A percentile compares a stretch with the other conserved stretches of the same genome.
Conservation (phyloP, 371 early-diverging fungal genomes). For the Dentiscutata heterogama region DNA sequence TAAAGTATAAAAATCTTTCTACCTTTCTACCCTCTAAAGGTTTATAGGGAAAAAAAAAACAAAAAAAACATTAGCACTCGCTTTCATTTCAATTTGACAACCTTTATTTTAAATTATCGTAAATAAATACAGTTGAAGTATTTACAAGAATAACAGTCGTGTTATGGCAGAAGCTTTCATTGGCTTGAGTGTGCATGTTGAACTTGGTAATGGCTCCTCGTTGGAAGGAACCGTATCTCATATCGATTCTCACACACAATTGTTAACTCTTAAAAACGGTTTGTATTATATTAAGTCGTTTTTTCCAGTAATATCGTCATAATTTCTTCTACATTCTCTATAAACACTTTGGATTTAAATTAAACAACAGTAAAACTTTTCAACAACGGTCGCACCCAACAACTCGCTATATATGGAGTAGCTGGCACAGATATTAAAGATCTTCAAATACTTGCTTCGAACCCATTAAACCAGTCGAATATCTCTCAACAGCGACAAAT, state of each 20-base stretch:
- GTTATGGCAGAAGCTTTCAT: slow-evolving; percentile 44
- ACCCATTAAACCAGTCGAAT: neutral
- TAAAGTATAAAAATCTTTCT: too few species aligned
- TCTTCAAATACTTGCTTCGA: slow-evolving; percentile 33
- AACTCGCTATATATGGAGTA: slow-evolving; percentile 37
- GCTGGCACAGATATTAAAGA: slow-evolving; percentile 45
- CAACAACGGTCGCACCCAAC: slow-evolving; percentile 11
- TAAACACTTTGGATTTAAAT: neutral
- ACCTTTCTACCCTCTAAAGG: too few species aligned
- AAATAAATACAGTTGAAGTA: too few species aligned
- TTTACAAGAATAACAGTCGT: neutral
- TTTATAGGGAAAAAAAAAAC: too few species aligned
- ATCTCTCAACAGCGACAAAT: slow-evolving; percentile 2
- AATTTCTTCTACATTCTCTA: neutral
- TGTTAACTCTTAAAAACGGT: slow-evolving; percentile 44
- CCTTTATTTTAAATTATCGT: too few species aligned
- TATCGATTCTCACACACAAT: slow-evolving; percentile 40
- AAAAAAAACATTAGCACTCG: too few species aligned
- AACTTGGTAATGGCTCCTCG: slow-evolving; percentile 31
- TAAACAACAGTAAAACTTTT: slow-evolving; percentile 13
- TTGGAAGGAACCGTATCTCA: slow-evolving; percentile 44
- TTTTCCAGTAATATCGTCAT: neutral
- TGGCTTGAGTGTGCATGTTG: slow-evolving; percentile 38
- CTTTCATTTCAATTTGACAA: too few species aligned
- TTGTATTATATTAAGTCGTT: neutral